A percentile compares a stretch with the other conserved stretches of the same genome.
Conservation (phyloP, 345 rosid genomes). For the Arabidopsis thaliana region TAIR10.1 NC_003074.8:7839501-7840000, state of each 20-base stretch:
- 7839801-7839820: conserved; percentile 34
- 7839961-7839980: conserved; percentile 54
- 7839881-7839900: conserved; percentile 66
- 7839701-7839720: conserved; percentile 4
- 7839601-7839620: neutral
- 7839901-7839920: neutral
- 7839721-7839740: conserved; percentile 10
- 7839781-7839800: conserved; percentile 35
- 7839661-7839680: neutral
- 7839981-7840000: conserved; percentile 66
- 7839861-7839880: conserved; percentile 74
- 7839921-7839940: neutral
- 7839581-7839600: neutral
- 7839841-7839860: conserved; percentile 52
- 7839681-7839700: conserved; percentile 8
- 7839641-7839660: neutral
- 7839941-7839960: neutral
- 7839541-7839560: conserved; percentile 16
- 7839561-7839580: conserved; percentile 9
- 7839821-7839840: conserved; percentile 47
- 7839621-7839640: neutral
- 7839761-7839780: conserved; percentile 14
- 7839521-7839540: neutral
- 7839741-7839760: conserved; percentile 24
- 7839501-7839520: neutral